These are phyloP conservation scores for Calonectria pseudoreteaudii DNA, from an alignment of 2,329 filamentous ascomycete genomes.

Conservation along the genomic window DNA sequence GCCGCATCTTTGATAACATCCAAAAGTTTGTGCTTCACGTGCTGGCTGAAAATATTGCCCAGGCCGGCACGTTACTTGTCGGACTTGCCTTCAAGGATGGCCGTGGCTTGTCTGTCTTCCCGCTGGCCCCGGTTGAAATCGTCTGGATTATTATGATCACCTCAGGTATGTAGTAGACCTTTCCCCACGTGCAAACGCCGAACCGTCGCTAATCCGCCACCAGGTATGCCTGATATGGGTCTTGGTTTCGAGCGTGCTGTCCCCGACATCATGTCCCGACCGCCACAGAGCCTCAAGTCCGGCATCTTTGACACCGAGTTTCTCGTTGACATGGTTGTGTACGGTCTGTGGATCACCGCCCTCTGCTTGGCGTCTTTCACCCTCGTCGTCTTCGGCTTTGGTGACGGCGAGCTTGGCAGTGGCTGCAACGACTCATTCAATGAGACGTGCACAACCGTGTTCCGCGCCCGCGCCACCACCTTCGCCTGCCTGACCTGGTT, in stretches of 20 bases:
- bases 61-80: conserved; percentile 75
- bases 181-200: neutral
- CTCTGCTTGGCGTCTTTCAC: conserved; percentile 67
- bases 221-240: conserved; percentile 77
- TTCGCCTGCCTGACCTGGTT: conserved; percentile 83
- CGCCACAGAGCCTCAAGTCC: conserved; percentile 69
- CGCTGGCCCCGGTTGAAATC: conserved; percentile 77
- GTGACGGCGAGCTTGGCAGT: conserved; percentile 65
- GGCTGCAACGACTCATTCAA: conserved; percentile 70
- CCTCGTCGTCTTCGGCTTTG: conserved; percentile 63
- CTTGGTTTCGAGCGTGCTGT: conserved; percentile 78
- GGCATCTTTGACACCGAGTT: conserved; percentile 76
- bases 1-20: conserved; percentile 79
- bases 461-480: conserved; percentile 77
- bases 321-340: conserved; percentile 74
- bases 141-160: conserved; percentile 87
- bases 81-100: conserved; percentile 78
- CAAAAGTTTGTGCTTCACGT: conserved; percentile 79
- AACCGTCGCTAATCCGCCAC: neutral
- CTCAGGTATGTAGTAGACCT: conserved; percentile 64
- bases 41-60: conserved; percentile 76
- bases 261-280: conserved; percentile 75
- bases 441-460: conserved; percentile 68
- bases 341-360: conserved; percentile 75
- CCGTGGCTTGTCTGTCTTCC: conserved; percentile 74